A percentile compares a stretch with the other conserved stretches of the same genome.
These are phyloP conservation scores for Pterocarpus santalinus DNA, from an alignment of 306 rosid species.

Conservation along the genomic window DNA sequence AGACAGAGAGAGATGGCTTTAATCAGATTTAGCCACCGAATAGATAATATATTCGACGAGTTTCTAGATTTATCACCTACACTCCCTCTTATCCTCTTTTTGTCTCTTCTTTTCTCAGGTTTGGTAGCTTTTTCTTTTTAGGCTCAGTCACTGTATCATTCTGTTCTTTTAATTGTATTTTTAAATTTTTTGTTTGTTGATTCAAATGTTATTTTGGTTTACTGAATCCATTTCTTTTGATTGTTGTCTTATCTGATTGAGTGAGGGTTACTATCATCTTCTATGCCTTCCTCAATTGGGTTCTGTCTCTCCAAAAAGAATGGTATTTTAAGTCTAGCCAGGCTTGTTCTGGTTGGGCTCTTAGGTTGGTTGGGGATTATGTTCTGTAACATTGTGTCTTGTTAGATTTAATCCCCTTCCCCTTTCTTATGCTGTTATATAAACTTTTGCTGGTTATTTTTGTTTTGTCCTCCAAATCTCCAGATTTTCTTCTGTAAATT, in stretches of 20 bases:
- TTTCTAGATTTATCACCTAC: slow-evolving; percentile 52
- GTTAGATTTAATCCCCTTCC: slow-evolving; percentile 30
- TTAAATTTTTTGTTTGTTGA: slow-evolving; percentile 1
- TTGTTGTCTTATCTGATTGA: slow-evolving; percentile 39
- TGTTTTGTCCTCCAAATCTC: slow-evolving; percentile 33
- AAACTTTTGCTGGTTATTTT: slow-evolving; percentile 24
- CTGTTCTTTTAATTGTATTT: background rate
- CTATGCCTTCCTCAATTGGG: slow-evolving; percentile 32
- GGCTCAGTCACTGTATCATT: slow-evolving; percentile 32
- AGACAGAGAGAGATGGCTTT: slow-evolving; percentile 19
- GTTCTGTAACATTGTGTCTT: slow-evolving; percentile 17
- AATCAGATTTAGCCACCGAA: slow-evolving; percentile 47
- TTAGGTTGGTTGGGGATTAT: slow-evolving; percentile 22
- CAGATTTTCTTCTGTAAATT: slow-evolving; percentile 34
- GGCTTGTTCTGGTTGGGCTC: slow-evolving; percentile 42
- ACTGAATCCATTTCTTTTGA: slow-evolving; percentile 28
- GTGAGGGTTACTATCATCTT: slow-evolving; percentile 7
- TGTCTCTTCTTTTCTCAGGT: slow-evolving; percentile 35
- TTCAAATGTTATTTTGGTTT: slow-evolving; percentile 22
- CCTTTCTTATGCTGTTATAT: slow-evolving; percentile 36
- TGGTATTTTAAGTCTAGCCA: slow-evolving; percentile 21
- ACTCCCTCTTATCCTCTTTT: slow-evolving; percentile 51
- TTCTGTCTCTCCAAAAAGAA: slow-evolving; percentile 17
- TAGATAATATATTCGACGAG: slow-evolving; percentile 33
- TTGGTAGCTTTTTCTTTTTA: slow-evolving; percentile 16